Conservation (phyloP, 2,329 filamentous ascomycete genomes). For the Capronia coronata region DNA sequence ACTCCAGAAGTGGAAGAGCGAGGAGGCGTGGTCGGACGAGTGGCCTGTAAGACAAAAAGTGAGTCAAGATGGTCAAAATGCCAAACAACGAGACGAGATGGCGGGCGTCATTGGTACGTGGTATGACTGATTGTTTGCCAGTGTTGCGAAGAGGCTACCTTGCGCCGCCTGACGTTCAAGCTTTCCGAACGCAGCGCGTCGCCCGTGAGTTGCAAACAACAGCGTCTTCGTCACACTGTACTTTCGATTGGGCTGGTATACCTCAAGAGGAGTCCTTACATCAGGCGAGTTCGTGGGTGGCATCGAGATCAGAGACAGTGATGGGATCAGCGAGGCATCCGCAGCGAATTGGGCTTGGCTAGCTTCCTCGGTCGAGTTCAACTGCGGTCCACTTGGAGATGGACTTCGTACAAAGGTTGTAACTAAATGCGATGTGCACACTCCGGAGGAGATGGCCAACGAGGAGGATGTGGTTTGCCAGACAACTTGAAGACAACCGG, state of each 20-base stretch:
- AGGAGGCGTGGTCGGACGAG: conserved; percentile 26
- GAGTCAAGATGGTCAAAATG: conserved; percentile 18
- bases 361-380: background rate
- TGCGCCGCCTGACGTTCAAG: background rate
- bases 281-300: conserved; percentile 41
- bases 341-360: background rate
- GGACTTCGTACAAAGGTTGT: background rate
- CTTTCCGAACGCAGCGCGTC: background rate
- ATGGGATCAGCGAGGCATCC: background rate
- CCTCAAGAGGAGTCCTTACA: conserved; percentile 32
- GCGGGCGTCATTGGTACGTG: background rate
- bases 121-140: background rate
- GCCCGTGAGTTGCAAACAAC: background rate
- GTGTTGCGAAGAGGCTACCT: background rate
- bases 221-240: background rate
- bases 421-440: background rate
- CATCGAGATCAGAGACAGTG: conserved; percentile 28
- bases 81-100: background rate
- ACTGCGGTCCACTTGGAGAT: background rate
- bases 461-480: background rate
- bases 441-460: background rate
- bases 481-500: background rate
- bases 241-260: background rate
- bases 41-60: conserved; percentile 26
- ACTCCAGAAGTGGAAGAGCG: conserved; percentile 9